phyloP scores from a whole-genome alignment of 345 rosid species.

The Melaleuca alternifolia region DNA sequence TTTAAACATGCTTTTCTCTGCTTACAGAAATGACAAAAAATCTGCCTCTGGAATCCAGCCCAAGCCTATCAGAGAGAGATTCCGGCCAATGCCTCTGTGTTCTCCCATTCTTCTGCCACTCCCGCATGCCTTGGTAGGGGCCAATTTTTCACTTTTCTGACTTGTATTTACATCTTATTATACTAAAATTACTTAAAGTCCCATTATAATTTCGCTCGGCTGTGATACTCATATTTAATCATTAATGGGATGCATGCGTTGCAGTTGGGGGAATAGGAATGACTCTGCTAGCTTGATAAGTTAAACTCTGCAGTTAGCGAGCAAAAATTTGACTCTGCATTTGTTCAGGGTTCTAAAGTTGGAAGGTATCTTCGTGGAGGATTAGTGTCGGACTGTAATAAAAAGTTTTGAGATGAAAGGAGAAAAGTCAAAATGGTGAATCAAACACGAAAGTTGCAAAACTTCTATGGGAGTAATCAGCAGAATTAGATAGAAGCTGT shows the following conservation, averaged over 20 bases:
- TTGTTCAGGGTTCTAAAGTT: neutral
- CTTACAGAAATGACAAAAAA: conserved; percentile 64
- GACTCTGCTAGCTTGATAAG: neutral
- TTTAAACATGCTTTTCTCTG: neutral
- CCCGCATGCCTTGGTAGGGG: conserved; percentile 84
- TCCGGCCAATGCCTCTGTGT: conserved; percentile 89
- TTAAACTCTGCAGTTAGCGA: neutral
- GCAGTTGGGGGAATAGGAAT: neutral
- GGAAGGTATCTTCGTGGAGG: neutral
- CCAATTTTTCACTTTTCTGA: neutral
- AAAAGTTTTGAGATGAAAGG: neutral
- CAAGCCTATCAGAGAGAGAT: conserved; percentile 64
- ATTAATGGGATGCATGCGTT: neutral
- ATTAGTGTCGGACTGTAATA: neutral
- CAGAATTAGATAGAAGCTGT: neutral
- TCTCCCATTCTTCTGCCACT: conserved; percentile 77
- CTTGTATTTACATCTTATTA: neutral
- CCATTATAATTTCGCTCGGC: neutral
- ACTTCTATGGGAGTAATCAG: neutral
- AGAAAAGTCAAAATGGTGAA: neutral
- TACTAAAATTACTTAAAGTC: neutral
- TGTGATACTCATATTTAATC: neutral
- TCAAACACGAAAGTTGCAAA: neutral
- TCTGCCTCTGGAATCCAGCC: conserved; percentile 30
- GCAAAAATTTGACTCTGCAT: neutral